Percentiles rank a stretch among this genome's conserved stretches.
Conservation (phyloP, 1,284 basidiomycete genomes). For the Trichosporon ovoides region DNA sequence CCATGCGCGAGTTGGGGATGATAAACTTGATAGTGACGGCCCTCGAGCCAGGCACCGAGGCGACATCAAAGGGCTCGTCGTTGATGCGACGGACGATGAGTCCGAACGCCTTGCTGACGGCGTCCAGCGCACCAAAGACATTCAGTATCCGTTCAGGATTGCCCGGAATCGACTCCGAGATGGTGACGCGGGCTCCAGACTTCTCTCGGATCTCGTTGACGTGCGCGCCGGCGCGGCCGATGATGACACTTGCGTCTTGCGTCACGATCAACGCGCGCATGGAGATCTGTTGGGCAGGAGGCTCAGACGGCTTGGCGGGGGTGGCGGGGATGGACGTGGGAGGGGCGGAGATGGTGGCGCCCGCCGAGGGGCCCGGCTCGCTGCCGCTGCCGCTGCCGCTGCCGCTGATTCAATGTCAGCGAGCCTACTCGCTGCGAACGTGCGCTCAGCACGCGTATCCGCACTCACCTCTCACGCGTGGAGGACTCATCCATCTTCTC, state of each 20-base stretch:
- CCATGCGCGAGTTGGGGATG: slow-evolving; percentile 99
- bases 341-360: slow-evolving; percentile 24
- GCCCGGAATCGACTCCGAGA: slow-evolving; percentile 92
- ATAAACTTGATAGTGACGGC: slow-evolving; percentile 99
- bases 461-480: slow-evolving; percentile 32
- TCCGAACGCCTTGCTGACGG: slow-evolving; percentile 99
- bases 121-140: slow-evolving; percentile 94
- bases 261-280: slow-evolving; percentile 97
- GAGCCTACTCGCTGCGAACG: not conserved
- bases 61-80: slow-evolving; percentile 96
- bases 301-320: slow-evolving; percentile 35
- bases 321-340: slow-evolving; percentile 32
- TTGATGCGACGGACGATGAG: slow-evolving; percentile 98
- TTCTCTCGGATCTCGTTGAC: slow-evolving; percentile 99
- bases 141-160: slow-evolving; percentile 98
- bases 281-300: slow-evolving; percentile 58
- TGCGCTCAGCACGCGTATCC: too few relatives aligned
- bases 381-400: slow-evolving; percentile 22
- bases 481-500: slow-evolving; percentile 42
- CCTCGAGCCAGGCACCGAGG: slow-evolving; percentile 93
- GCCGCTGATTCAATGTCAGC: slow-evolving; percentile 2
- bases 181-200: slow-evolving; percentile 88
- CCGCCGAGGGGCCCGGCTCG: slow-evolving; percentile 31
- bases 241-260: slow-evolving; percentile 98
- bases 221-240: slow-evolving; percentile 91